These are phyloP conservation scores for Candida multigemmis DNA, from an alignment of 805 yeast species.

Conservation along the genomic window DNA sequence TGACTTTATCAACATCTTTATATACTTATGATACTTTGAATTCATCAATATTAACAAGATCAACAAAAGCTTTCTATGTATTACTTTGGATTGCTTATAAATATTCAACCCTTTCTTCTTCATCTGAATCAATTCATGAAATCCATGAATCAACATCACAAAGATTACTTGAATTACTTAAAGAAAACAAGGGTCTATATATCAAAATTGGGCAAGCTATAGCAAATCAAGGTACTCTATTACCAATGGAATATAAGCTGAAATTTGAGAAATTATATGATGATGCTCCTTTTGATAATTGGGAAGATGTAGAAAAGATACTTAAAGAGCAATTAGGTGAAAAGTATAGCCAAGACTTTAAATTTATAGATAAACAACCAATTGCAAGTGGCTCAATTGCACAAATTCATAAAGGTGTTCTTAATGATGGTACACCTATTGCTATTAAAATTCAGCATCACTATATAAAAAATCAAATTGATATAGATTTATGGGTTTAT, in stretches of 20 bases:
- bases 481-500: slow-evolving; percentile 55
- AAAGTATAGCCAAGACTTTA: slow-evolving; percentile 21
- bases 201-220: slow-evolving; percentile 74
- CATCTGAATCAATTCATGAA: slow-evolving; percentile 31
- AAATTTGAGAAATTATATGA: slow-evolving; percentile 55
- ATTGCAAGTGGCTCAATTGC: slow-evolving; percentile 73
- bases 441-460: slow-evolving; percentile 64
- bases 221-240: slow-evolving; percentile 63
- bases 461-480: slow-evolving; percentile 50
- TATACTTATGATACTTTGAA: no score
- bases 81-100: slow-evolving; percentile 47
- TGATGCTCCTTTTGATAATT: slow-evolving; percentile 53
- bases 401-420: slow-evolving; percentile 51
- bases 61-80: slow-evolving; percentile 40
- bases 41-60: slow-evolving; percentile 44
- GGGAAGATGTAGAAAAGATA: slow-evolving; percentile 35
- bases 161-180: slow-evolving; percentile 16
- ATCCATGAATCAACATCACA: slow-evolving; percentile 54
- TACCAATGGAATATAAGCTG: slow-evolving; percentile 57
- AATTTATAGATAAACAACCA: slow-evolving; percentile 43
- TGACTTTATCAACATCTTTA: no score
- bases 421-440: slow-evolving; percentile 40
- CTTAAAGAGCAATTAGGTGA: slow-evolving; percentile 12
- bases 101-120: slow-evolving; percentile 38
- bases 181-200: slow-evolving; percentile 40